Evolutionary conservation across 2,329 filamentous ascomycete species (phyloP), one percentile per base, ranked within the genome.

Genomic region (Diaporthe australafricana): DNA sequence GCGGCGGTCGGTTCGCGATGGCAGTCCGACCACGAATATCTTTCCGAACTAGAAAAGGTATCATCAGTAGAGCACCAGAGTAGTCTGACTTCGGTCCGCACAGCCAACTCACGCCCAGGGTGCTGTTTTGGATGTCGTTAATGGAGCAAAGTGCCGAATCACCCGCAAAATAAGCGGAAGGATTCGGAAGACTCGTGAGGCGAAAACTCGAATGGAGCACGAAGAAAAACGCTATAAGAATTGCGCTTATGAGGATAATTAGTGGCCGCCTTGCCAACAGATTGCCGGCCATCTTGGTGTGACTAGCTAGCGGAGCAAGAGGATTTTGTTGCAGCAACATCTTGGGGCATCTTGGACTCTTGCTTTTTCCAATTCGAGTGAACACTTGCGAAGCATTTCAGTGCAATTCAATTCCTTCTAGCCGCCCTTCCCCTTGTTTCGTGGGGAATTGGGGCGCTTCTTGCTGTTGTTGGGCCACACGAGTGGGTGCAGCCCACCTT

Each of bases 11-110:
- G 83, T 85, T 5, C 87, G 79, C 16, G 81, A 81, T 0, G 86
- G 84, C 7, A 89, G 81, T 60, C 86, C 87, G 56, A 89, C 82
- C 27, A 87, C 86, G 73, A 88, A 83, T 20, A 89, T 85, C 67
- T 86, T 82, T 42, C 86, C 80, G 73, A 89, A 89, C 87, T 88
- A 30, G 17, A 30, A 38, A 4, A 14, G 11, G 30, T n/a, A 30
- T n/a, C 53, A 16, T 67, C 48, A 67, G 35, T 16, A n/a, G 48
- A 40, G 30, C 9, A 30, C 55, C 12, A 27, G 14, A 42, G n/a
- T 17, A 9, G n/a, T 20, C 5, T 0, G 14, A 27, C 3, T 22
- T 32, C 9, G 20, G 7, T 27, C 30, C 9, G 38, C n/a, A 8
- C 30, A 16, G 20, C 45, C 1, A 25, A 30, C 66, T 56, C 1